Base-by-base conservation (phyloP, 2,329 filamentous ascomycete genomes). In the Beauveria scarabaeidicola region DNA sequence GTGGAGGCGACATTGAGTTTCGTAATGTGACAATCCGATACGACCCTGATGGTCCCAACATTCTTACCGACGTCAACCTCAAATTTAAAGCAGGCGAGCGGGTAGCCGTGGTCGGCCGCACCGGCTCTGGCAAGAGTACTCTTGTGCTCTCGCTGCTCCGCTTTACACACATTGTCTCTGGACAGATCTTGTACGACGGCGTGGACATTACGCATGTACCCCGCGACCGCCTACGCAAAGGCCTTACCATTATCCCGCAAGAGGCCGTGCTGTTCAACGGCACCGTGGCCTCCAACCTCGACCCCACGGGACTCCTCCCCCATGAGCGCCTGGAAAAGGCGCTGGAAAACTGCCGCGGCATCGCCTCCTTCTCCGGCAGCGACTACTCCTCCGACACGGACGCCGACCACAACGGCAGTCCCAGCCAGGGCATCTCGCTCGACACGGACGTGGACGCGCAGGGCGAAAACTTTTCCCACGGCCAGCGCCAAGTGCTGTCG, bases 71-170 rank as follows among this genome's bases (percentile, higher is more conserved):
- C 38, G 70, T 83, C 56, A 81, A 75, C 61, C 72, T 82, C 48
- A 75, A 74, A 38, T 79, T 82, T 62, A 75, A 73, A 13, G 88
- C 87, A 0, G 89, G 90, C 1, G 87, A 89, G 58, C 87, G 88
- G 54, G 89, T 89, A 1, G 90, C 90, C 0, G 80, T 96, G 21
- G 88, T 92, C 11, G 91, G 91, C 2, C 84, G 90, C 10, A 95
- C 90, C 0, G 86, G 89, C 0, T 91, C 88, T 5, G 91, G 91
- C 3, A 96, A 96, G 72, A 91, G 87, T 54, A 95, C 90, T 0
- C 66, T 82, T 7, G 76, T 83, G 0, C 70, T 85, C 5, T 83
- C 81, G 0, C 69, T 85, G 4, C 71, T 85, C 15, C 77, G 79
- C 17, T 81, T 82, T 63, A 81, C 79, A 3, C 73, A 81, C 61